A percentile compares a stretch with the other conserved stretches of the same genome.
Conservation (phyloP, 495 filamentous ascomycete genomes). For the Daldinia concentrica region DNA sequence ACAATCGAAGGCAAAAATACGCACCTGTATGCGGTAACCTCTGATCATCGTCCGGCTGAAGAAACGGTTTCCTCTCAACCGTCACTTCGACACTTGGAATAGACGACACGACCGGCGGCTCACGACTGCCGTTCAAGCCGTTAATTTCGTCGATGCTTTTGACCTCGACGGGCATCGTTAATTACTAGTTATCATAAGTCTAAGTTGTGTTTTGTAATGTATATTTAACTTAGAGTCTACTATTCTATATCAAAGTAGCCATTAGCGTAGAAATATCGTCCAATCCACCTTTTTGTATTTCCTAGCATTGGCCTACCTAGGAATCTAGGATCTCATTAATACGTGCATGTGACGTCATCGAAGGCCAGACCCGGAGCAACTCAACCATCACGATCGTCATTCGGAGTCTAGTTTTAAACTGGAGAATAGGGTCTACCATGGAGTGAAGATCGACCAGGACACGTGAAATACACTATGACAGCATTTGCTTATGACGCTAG, state of each 20-base stretch:
- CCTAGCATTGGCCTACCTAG: neutral
- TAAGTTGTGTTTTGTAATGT: neutral
- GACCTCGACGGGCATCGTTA: constrained; percentile 15
- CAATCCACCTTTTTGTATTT: constrained; percentile 21
- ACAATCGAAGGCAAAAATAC: neutral
- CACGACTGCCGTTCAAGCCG: constrained; percentile 3
- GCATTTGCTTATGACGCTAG: neutral
- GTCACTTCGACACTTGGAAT: constrained; percentile 39
- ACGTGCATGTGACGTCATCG: constrained; percentile 23
- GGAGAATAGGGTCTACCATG: neutral
- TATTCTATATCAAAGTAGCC: too few species aligned
- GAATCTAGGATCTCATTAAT: neutral
- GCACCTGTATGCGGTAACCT: constrained; percentile 35
- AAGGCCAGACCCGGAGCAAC: constrained; percentile 23
- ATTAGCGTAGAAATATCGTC: neutral
- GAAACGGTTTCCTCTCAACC: constrained; percentile 41
- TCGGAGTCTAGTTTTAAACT: constrained; percentile 14
- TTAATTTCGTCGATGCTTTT: constrained; percentile 12
- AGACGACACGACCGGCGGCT: constrained; percentile 18
- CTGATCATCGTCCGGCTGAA: constrained; percentile 37
- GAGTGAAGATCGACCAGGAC: neutral
- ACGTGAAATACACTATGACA: constrained; percentile 17
- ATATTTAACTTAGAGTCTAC: too few species aligned
- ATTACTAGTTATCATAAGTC: neutral
- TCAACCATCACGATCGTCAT: constrained; percentile 7